A percentile compares a stretch with the other conserved stretches of the same genome.
phyloP scores from a whole-genome alignment of 129 eudicot species.

The Daucus carota region DNA sequence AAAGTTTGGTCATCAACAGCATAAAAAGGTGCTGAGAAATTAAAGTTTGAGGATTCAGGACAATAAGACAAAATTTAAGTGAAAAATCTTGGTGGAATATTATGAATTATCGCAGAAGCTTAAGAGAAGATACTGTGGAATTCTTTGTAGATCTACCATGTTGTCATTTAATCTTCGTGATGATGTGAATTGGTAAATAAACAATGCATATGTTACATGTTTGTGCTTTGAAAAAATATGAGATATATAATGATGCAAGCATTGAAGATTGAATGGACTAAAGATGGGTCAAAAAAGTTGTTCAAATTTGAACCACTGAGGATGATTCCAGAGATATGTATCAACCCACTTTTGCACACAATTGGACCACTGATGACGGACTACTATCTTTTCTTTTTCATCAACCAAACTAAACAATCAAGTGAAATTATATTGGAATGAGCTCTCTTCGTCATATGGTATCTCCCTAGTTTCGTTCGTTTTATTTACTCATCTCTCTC shows the following conservation, averaged over 20 bases:
- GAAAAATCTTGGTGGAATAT: too few species aligned
- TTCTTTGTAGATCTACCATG: background rate
- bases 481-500: too few species aligned
- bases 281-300: background rate
- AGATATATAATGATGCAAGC: background rate
- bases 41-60: background rate
- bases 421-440: background rate
- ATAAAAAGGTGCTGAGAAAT: background rate
- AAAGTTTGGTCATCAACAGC: background rate
- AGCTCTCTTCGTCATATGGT: too few species aligned
- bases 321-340: slow-evolving; percentile 4
- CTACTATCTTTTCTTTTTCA: background rate
- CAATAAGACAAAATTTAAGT: background rate
- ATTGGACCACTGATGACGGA: background rate
- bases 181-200: background rate
- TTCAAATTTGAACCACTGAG: background rate
- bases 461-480: too few species aligned
- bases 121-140: background rate
- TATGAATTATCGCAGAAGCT: background rate
- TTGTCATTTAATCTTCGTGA: background rate
- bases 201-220: background rate
- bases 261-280: background rate
- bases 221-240: background rate
- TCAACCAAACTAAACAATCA: background rate
- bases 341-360: slow-evolving; percentile 1